Evolutionary conservation across 1,139 yeast genomes (phyloP).

Genomic region (Geotrichum restrictum): DNA sequence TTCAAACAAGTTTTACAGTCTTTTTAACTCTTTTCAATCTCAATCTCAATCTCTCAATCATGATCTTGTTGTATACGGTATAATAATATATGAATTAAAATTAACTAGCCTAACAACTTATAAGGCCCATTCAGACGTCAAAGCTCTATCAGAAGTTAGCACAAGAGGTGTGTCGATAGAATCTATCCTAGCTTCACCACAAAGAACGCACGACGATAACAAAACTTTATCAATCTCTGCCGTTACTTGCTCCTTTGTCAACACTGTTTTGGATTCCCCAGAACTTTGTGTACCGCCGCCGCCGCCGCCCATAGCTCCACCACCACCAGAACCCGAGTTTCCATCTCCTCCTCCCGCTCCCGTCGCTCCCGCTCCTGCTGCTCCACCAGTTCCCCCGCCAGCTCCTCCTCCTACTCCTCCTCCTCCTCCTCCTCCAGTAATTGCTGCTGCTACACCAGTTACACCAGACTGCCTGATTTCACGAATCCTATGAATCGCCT

Average conservation of each 20-base stretch:
- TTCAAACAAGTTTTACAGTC: no score
- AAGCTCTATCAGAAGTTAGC: constrained; percentile 17
- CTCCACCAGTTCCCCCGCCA: constrained; percentile 30
- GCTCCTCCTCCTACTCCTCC: no score
- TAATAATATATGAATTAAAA: no score
- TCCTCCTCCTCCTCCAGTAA: no score
- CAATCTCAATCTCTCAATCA: no score
- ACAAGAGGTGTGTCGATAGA: constrained; percentile 58
- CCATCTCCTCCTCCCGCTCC: no score
- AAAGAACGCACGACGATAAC: constrained; percentile 67
- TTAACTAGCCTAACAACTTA: neutral
- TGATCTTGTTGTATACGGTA: no score
- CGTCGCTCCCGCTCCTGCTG: no score
- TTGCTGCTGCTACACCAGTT: neutral
- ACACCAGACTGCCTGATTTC: constrained; percentile 43
- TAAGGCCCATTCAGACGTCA: constrained; percentile 21
- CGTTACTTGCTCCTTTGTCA: constrained; percentile 33
- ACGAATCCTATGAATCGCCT: constrained; percentile 58
- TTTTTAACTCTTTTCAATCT: no score
- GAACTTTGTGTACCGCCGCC: neutral
- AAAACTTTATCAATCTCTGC: constrained; percentile 58
- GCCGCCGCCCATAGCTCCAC: constrained; percentile 12
- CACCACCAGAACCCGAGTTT: no score
- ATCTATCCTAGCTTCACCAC: constrained; percentile 73
- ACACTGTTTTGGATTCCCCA: constrained; percentile 26